Conservation (phyloP, 2,329 filamentous ascomycete genomes). For the Chrysoporthe austroafricana region DNA sequence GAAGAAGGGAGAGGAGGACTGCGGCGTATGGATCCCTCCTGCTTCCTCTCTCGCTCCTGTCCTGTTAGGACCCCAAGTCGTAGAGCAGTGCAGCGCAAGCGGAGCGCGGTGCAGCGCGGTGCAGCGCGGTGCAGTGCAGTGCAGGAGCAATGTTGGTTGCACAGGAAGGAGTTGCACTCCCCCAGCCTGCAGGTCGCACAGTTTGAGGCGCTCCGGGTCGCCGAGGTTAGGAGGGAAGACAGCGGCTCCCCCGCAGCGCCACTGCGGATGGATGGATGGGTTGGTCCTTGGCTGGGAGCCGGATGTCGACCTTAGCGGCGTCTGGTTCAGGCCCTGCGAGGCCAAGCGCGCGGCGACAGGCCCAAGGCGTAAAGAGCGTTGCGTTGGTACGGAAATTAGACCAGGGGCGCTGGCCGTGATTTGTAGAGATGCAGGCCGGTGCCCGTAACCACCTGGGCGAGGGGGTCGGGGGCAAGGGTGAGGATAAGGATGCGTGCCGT, state of each 20-base stretch:
- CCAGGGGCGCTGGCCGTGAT: constrained; percentile 11
- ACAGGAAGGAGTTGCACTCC: neutral
- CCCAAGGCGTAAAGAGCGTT: constrained; percentile 1
- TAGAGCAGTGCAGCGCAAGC: constrained; percentile 20
- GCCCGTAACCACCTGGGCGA: neutral
- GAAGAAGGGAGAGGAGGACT: neutral
- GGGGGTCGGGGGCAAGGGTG: neutral
- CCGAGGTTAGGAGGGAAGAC: constrained; percentile 3
- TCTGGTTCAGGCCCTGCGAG: neutral
- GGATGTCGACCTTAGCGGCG: constrained; percentile 1
- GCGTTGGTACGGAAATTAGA: constrained; percentile 13
- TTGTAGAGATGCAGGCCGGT: constrained; percentile 11
- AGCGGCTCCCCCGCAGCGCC: constrained; percentile 12
- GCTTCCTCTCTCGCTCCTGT: neutral
- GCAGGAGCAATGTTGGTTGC: neutral
- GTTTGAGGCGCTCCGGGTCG: constrained; percentile 2
- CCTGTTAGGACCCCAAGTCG: neutral
- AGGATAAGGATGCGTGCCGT: neutral
- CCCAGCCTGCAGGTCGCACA: constrained; percentile 1
- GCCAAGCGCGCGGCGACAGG: constrained; percentile 3
- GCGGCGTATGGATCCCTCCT: neutral
- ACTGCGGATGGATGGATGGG: constrained; percentile 1
- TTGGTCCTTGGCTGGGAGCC: neutral
- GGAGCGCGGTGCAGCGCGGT: no score
- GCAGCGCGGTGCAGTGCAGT: neutral